Evolutionary conservation across 2,329 filamentous ascomycete genomes (phyloP).

Genomic region (Coniochaeta ligniaria): DNA sequence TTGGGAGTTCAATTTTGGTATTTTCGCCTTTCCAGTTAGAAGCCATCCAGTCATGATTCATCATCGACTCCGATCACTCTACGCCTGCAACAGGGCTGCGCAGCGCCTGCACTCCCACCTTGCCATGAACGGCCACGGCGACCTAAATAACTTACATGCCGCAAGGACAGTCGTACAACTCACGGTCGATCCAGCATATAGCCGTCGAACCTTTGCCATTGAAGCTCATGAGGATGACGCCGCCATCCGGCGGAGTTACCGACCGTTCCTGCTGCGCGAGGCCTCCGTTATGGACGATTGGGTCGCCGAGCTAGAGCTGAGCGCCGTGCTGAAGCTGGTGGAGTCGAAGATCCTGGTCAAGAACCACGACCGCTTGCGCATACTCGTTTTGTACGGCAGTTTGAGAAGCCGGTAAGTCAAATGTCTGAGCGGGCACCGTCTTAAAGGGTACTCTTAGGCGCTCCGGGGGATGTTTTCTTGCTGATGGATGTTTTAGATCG

Average conservation of each 20-base stretch:
- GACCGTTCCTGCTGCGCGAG: conserved; percentile 46
- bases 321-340: conserved; percentile 42
- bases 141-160: conserved; percentile 23
- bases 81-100: neutral
- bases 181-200: conserved; percentile 15
- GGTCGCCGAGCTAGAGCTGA: conserved; percentile 48
- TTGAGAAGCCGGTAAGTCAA: conserved; percentile 39
- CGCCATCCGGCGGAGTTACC: conserved; percentile 37
- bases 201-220: conserved; percentile 32
- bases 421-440: no score
- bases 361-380: conserved; percentile 32
- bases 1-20: no score
- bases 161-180: conserved; percentile 10
- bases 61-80: neutral
- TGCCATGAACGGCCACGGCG: conserved; percentile 14
- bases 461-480: no score
- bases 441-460: no score
- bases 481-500: no score
- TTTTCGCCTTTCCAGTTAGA: no score
- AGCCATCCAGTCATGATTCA: neutral
- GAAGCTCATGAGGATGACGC: conserved; percentile 36
- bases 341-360: conserved; percentile 31
- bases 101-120: neutral
- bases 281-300: conserved; percentile 38
- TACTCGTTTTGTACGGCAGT: conserved; percentile 56